Conservation (phyloP, 148 eudicot species). For the Silene uniflora region DNA sequence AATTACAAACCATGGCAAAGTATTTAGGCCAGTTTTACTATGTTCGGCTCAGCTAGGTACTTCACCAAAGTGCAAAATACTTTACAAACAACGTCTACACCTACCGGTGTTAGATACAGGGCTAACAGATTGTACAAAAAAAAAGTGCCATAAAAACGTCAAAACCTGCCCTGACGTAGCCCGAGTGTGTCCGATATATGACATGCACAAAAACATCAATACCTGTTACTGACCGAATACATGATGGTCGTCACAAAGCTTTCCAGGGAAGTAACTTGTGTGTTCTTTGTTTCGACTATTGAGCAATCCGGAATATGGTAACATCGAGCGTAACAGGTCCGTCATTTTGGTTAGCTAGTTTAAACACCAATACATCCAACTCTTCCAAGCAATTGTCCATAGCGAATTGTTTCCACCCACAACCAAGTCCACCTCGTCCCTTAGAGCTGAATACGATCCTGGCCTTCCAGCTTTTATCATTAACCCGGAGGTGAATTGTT, state of each 20-base stretch:
- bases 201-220: background rate
- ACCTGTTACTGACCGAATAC: background rate
- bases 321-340: conserved; percentile 24
- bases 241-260: background rate
- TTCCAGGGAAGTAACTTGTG: background rate
- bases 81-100: background rate
- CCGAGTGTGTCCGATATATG: background rate
- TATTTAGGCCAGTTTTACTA: background rate
- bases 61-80: background rate
- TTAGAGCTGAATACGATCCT: conserved; percentile 13
- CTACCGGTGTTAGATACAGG: background rate
- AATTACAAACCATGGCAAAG: background rate
- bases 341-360: conserved; percentile 19
- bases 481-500: conserved; percentile 17
- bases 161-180: background rate
- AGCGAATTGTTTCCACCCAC: conserved; percentile 33
- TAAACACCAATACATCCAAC: conserved; percentile 27
- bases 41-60: background rate
- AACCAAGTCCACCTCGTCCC: conserved; percentile 25
- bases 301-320: conserved; percentile 17
- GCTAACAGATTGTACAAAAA: background rate
- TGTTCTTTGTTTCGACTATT: background rate
- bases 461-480: conserved; percentile 21
- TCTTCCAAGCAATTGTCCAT: conserved; percentile 28
- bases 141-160: background rate